Percentiles rank a stretch among this genome's conserved stretches.
Conservation (phyloP, 768 basidiomycete species). For the Podaxis carcinomalis region DNA sequence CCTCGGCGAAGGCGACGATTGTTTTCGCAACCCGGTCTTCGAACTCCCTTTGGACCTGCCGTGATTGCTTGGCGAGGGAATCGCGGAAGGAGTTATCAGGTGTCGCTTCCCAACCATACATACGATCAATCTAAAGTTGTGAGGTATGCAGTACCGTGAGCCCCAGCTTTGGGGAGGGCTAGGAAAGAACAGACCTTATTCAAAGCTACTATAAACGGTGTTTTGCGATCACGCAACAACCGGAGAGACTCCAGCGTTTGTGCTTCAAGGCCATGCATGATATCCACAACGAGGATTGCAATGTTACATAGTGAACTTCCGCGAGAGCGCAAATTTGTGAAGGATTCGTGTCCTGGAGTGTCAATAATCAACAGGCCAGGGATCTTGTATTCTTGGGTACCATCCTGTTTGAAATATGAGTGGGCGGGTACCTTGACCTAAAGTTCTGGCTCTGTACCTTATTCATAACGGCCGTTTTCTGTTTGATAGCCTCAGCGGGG, state of each 20-base stretch:
- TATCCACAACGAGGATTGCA: conserved; percentile 97
- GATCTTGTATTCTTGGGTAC: conserved; percentile 87
- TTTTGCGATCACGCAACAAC: conserved; percentile 86
- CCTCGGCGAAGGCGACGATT: conserved; percentile 93
- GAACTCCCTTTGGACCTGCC: conserved; percentile 83
- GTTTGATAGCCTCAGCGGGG: conserved; percentile 90
- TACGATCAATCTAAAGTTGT: conserved; percentile 80
- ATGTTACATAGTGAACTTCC: conserved; percentile 98
- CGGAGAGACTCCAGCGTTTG: conserved; percentile 96
- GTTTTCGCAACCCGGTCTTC: conserved; percentile 83
- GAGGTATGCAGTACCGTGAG: conserved; percentile 2
- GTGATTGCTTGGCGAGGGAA: conserved; percentile 79
- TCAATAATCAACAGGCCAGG: conserved; percentile 96
- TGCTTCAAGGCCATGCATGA: conserved; percentile 98
- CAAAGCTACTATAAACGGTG: conserved; percentile 97
- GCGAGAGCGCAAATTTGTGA: conserved; percentile 92
- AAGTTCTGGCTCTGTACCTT: conserved; percentile 39
- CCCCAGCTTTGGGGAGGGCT: background rate
- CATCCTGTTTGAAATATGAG: conserved; percentile 45
- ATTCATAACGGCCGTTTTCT: conserved; percentile 93
- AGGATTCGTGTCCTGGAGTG: conserved; percentile 99
- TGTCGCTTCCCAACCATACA: conserved; percentile 91
- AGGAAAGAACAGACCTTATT: conserved; percentile 65
- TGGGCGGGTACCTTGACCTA: background rate
- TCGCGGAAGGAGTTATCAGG: conserved; percentile 92